phyloP scores from a whole-genome alignment of 139 green algal genomes.

The Spirogloea muscicola region DNA sequence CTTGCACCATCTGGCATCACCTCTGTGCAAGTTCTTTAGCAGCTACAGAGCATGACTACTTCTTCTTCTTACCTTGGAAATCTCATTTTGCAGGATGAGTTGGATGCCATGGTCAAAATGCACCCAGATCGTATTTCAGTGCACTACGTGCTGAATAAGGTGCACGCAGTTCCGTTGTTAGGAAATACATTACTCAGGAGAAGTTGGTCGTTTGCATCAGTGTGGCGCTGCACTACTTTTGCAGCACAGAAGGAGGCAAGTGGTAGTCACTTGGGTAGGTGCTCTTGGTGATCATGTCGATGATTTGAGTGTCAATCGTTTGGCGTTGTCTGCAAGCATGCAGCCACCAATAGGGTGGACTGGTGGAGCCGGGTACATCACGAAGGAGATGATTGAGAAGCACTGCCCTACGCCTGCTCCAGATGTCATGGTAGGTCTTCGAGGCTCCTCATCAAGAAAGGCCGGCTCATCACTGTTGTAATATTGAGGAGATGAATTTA shows the following conservation, averaged over 20 bases:
- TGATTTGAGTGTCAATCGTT: no score
- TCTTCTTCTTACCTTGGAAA: not conserved
- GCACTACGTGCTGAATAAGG: slow-evolving; percentile 63
- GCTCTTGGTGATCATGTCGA: not conserved
- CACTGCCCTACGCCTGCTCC: slow-evolving; percentile 16
- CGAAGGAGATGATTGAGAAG: slow-evolving; percentile 64
- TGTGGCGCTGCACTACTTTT: not conserved
- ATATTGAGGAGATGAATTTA: no score
- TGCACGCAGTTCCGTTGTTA: not conserved
- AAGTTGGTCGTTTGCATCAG: not conserved
- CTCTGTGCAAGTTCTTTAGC: no score
- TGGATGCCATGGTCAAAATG: slow-evolving; percentile 48
- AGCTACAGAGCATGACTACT: no score
- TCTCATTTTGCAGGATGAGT: slow-evolving; percentile 54
- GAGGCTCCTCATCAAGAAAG: no score
- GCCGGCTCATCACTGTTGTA: no score
- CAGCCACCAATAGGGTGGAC: slow-evolving; percentile 62
- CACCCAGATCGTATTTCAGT: slow-evolving; percentile 45
- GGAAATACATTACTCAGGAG: not conserved
- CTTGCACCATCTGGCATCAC: no score
- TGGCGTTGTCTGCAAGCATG: no score
- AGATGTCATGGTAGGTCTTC: slow-evolving; percentile 34
- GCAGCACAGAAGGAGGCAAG: not conserved
- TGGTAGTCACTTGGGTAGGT: not conserved
- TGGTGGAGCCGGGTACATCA: slow-evolving; percentile 72